A percentile compares a stretch with the other conserved stretches of the same genome.
Evolutionary conservation across 352 stramenopile species (phyloP).

Genomic region (Globisporangium polare): DNA sequence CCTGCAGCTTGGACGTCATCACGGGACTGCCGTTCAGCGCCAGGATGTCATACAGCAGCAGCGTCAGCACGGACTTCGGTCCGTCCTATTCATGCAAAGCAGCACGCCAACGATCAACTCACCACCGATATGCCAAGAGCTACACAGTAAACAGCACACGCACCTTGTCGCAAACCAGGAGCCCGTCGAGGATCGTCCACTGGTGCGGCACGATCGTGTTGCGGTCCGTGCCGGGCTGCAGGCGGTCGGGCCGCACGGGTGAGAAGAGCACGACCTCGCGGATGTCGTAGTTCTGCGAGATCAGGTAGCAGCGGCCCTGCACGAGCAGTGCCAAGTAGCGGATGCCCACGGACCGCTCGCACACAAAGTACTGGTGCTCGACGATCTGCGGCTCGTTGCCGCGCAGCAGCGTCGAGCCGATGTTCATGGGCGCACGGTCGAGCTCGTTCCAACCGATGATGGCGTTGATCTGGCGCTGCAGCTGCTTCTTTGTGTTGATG

Average conservation of each 20-base stretch:
- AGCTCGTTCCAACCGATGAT: constrained; percentile 80
- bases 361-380: constrained; percentile 85
- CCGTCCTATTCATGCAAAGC: constrained; percentile 25
- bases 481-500: constrained; percentile 69
- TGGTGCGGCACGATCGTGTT: constrained; percentile 74
- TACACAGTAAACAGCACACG: background rate
- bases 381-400: constrained; percentile 70
- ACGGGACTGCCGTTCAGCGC: constrained; percentile 80
- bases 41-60: constrained; percentile 83
- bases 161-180: constrained; percentile 76
- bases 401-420: constrained; percentile 64
- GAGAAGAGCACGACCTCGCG: constrained; percentile 76
- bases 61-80: constrained; percentile 61
- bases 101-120: background rate
- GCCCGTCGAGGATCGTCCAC: constrained; percentile 85
- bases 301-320: constrained; percentile 76
- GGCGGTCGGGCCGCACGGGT: constrained; percentile 66
- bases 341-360: constrained; percentile 73
- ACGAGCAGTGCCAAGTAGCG: constrained; percentile 76
- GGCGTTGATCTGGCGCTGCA: constrained; percentile 78
- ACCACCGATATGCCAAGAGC: background rate
- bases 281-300: constrained; percentile 83
- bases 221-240: constrained; percentile 72
- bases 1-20: constrained; percentile 83
- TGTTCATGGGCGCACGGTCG: constrained; percentile 70